These are phyloP conservation scores for Botrytis porri DNA, from an alignment of 2,329 filamentous ascomycete species.

Conservation along the genomic window DNA sequence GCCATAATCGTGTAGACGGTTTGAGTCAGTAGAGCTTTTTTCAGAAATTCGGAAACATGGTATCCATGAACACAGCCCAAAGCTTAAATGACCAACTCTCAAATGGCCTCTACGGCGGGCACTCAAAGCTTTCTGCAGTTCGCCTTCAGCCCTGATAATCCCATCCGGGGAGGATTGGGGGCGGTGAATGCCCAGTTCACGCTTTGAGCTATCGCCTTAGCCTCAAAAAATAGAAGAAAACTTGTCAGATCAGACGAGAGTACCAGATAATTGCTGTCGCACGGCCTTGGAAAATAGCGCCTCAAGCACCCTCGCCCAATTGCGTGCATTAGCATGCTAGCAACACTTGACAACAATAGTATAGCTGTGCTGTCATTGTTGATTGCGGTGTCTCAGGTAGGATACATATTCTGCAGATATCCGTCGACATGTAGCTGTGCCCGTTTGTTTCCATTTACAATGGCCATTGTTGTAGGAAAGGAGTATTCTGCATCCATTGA, in stretches of 20 bases:
- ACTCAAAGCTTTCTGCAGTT: slow-evolving; percentile 19
- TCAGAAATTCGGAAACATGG: slow-evolving; percentile 13
- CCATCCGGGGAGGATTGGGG: slow-evolving; percentile 4
- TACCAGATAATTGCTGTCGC: slow-evolving; percentile 18
- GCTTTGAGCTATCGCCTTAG: slow-evolving; percentile 13
- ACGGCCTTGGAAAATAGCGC: slow-evolving; percentile 24
- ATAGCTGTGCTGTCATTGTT: slow-evolving; percentile 30
- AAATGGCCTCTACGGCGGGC: slow-evolving; percentile 13
- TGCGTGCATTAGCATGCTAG: slow-evolving; percentile 34
- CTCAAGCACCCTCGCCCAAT: slow-evolving; percentile 25
- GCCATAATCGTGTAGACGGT: slow-evolving; percentile 12
- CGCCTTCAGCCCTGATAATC: slow-evolving; percentile 17
- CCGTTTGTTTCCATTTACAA: slow-evolving; percentile 29
- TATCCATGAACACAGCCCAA: slow-evolving; percentile 12
- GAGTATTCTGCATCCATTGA: slow-evolving; percentile 15
- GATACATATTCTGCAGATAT: slow-evolving; percentile 25
- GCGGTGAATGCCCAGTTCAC: slow-evolving; percentile 18
- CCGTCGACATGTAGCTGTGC: slow-evolving; percentile 26
- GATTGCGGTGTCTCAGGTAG: slow-evolving; percentile 23
- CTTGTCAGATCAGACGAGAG: slow-evolving; percentile 30
- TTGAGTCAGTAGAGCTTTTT: slow-evolving; percentile 17
- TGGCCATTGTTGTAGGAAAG: slow-evolving; percentile 24
- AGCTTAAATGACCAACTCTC: not conserved
- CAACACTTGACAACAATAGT: slow-evolving; percentile 17
- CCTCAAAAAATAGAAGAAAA: slow-evolving; percentile 13